Percentiles rank a stretch among this genome's conserved stretches.
These are phyloP conservation scores for Entrophospora sp. DNA, from an alignment of 192 early-diverging fungal species.

Conservation along the genomic window DNA sequence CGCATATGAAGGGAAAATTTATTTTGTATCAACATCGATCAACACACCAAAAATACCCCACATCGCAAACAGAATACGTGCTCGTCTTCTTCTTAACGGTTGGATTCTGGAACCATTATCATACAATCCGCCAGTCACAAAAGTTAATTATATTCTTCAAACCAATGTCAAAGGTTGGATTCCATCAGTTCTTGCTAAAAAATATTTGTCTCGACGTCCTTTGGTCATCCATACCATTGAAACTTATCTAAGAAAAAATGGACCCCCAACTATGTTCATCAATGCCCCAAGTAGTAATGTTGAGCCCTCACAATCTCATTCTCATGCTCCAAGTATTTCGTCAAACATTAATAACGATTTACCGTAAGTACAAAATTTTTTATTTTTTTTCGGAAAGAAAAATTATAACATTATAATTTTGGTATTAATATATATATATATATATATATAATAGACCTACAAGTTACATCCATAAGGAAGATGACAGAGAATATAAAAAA, in stretches of 20 bases:
- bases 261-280: not conserved
- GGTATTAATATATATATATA: no score
- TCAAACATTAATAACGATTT: constrained; percentile 15
- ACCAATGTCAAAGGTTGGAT: constrained; percentile 43
- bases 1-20: constrained; percentile 35
- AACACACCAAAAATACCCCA: constrained; percentile 38
- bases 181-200: constrained; percentile 46
- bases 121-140: constrained; percentile 36
- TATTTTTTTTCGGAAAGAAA: no score
- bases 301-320: no score
- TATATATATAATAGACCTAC: no score
- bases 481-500: no score
- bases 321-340: not conserved
- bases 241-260: constrained; percentile 44
- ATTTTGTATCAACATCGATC: constrained; percentile 40
- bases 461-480: no score
- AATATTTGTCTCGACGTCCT: constrained; percentile 38
- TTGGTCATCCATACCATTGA: constrained; percentile 42
- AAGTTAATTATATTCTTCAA: constrained; percentile 48
- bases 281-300: no score
- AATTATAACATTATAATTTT: no score
- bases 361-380: no score
- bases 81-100: constrained; percentile 39
- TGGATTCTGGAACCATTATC: constrained; percentile 48
- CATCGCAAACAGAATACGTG: constrained; percentile 33